Base-by-base conservation (phyloP, 306 rosid species). In the Macrotyloma uniflorum region DNA sequence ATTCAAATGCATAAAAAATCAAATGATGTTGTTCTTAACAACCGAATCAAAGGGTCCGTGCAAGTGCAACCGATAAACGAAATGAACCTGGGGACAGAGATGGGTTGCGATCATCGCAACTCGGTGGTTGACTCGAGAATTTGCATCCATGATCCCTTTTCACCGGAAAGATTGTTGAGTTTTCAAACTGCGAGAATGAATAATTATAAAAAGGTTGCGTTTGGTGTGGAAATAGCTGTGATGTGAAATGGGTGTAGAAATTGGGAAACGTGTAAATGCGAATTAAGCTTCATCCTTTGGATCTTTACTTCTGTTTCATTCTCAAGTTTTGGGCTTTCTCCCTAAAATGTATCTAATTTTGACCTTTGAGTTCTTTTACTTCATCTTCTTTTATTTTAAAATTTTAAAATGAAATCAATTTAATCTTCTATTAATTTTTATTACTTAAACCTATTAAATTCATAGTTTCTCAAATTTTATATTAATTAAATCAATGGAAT, bases 101-200 rank as follows among this genome's bases (percentile, higher is more conserved):
- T 94, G 98, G 18, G 76, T 80, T 42, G 90, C 76, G 85, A 94
- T 90, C 77, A 82, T 82, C 1, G 93, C 89, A 71, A 94, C 81
- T 72, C 98, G 93, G 16, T 79, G 75, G 28, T 66, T 84, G 32
- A 72, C 90, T 45, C 72, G 66, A 6, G 93, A 83, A 83, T 58
- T 81, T 15, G 85, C 55, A 8, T 86, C 79, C 89, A 80, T 77
- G 55, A 0, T 78, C 33, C 33, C 12, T 13, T 14, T 46, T 30
- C 30, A 16, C 30, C 28, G 18, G 18, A 32, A 30, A 30, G 19
- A 24, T 46, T 1, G 59, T 3, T 1, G 18, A 33, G 5, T 11
- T 53, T 62, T 49, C 42, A 14, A 77, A 62, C 1, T 30, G 46
- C 18, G 43, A 46, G 72, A 20, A 11, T 15, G 46, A 46, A 24